Conservation (phyloP, 1,284 basidiomycete genomes). For the Cryptococcus amylolentus region DNA sequence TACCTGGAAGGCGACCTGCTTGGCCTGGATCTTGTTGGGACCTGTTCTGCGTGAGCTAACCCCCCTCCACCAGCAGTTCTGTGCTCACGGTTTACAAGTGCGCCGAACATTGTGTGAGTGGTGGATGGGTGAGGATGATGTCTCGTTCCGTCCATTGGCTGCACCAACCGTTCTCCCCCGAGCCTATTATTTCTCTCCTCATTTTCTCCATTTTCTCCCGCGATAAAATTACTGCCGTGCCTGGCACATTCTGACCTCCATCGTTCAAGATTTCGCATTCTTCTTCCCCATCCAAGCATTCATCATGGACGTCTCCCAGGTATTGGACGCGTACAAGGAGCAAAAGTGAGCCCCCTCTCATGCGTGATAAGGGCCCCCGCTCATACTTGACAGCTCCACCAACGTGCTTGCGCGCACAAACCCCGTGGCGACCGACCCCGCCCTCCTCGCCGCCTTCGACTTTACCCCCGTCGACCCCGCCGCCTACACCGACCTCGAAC, state of each 20-base stretch:
- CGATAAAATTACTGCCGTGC: not conserved
- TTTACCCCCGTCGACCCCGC: conserved; percentile 77
- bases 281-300: not conserved
- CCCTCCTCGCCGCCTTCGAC: conserved; percentile 81
- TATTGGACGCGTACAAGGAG: conserved; percentile 38
- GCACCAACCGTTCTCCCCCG: not conserved
- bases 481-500: conserved; percentile 64
- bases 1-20: conserved; percentile 47
- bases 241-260: not conserved
- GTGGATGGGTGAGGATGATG: conserved; percentile 11
- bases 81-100: conserved; percentile 39
- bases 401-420: conserved; percentile 69
- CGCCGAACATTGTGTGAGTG: conserved; percentile 13
- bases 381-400: conserved; percentile 32
- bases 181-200: not conserved
- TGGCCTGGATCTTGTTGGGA: conserved; percentile 39
- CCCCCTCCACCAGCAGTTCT: not conserved
- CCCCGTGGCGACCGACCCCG: conserved; percentile 76
- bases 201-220: not conserved
- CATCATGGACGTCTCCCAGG: conserved; percentile 46
- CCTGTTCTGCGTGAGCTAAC: conserved; percentile 19
- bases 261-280: conserved; percentile 4
- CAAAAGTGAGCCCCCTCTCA: conserved; percentile 28
- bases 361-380: conserved; percentile 1
- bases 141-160: not conserved